phyloP scores from a whole-genome alignment of 1,284 basidiomycete species.

The Chalciporus sp. region DNA sequence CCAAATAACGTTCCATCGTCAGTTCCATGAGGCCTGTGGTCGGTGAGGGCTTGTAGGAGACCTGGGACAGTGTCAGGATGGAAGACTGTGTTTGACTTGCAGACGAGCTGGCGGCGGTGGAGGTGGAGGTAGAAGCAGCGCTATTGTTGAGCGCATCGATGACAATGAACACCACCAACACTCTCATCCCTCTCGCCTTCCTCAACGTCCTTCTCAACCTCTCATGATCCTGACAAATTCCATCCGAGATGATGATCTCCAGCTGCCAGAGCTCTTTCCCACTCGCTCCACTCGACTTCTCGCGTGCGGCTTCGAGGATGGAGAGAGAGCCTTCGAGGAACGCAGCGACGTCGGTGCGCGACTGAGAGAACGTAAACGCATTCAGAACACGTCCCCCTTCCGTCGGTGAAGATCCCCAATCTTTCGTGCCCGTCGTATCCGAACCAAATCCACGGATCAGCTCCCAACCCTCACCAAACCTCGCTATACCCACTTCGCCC shows the following conservation, averaged over 20 bases:
- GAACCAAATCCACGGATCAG: constrained; percentile 86
- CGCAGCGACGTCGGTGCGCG: constrained; percentile 86
- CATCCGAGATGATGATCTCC: constrained; percentile 98
- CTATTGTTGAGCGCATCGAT: constrained; percentile 81
- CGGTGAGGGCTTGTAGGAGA: constrained; percentile 67
- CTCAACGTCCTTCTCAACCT: constrained; percentile 80
- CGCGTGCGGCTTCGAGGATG: constrained; percentile 77
- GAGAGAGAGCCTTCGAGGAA: constrained; percentile 85
- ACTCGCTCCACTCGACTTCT: constrained; percentile 48
- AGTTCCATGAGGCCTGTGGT: constrained; percentile 89
- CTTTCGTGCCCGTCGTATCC: constrained; percentile 44
- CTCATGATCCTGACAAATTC: constrained; percentile 96
- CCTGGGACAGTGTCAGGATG: constrained; percentile 93
- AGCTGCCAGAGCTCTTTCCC: constrained; percentile 94
- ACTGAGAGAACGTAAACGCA: constrained; percentile 90
- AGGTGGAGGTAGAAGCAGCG: constrained; percentile 27
- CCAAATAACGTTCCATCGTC: constrained; percentile 88
- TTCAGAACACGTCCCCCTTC: constrained; percentile 60
- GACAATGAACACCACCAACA: constrained; percentile 97
- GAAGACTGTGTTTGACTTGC: constrained; percentile 54
- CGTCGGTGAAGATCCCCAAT: constrained; percentile 31
- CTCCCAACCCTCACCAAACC: constrained; percentile 89
- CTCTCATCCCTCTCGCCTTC: constrained; percentile 86
- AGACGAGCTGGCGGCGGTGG: constrained; percentile 12
- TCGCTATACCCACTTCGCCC: constrained; percentile 90